phyloP scores from a whole-genome alignment of 768 basidiomycete genomes.

The Suillus luteus region DNA sequence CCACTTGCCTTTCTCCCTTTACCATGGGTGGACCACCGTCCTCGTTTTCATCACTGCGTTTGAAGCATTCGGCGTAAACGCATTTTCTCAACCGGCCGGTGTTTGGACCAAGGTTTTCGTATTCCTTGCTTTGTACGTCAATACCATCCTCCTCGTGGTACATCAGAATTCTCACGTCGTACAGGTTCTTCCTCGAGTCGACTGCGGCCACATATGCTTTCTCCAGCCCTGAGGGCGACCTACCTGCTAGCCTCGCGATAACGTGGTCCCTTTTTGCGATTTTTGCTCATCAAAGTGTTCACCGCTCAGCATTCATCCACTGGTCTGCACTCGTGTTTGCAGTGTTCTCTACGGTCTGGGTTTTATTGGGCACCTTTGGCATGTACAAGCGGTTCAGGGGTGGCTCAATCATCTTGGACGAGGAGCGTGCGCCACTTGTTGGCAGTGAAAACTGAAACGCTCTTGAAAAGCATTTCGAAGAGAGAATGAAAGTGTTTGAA shows the following conservation, averaged over 20 bases:
- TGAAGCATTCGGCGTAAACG: conserved; percentile 86
- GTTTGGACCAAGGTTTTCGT: conserved; percentile 95
- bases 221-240: conserved; percentile 85
- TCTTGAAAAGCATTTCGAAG: not conserved
- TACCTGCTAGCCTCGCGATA: conserved; percentile 90
- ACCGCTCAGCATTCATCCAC: conserved; percentile 72
- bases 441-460: conserved; percentile 31
- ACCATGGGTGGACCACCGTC: conserved; percentile 91
- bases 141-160: conserved; percentile 11
- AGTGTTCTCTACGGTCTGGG: conserved; percentile 82
- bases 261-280: conserved; percentile 94
- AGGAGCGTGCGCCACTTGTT: conserved; percentile 86
- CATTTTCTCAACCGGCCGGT: conserved; percentile 62
- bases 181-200: conserved; percentile 87
- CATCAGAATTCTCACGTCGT: conserved; percentile 11
- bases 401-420: conserved; percentile 71
- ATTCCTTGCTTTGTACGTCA: conserved; percentile 79
- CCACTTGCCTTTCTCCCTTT: conserved; percentile 95
- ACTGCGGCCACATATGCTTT: conserved; percentile 95
- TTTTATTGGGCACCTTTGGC: conserved; percentile 73
- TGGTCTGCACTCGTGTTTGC: conserved; percentile 88
- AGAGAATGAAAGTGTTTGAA: not conserved
- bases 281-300: conserved; percentile 68
- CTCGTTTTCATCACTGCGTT: conserved; percentile 81
- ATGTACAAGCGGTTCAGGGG: conserved; percentile 46